Evolutionary conservation across 306 rosid species (phyloP).

Genomic region (Hippophae rhamnoides): DNA sequence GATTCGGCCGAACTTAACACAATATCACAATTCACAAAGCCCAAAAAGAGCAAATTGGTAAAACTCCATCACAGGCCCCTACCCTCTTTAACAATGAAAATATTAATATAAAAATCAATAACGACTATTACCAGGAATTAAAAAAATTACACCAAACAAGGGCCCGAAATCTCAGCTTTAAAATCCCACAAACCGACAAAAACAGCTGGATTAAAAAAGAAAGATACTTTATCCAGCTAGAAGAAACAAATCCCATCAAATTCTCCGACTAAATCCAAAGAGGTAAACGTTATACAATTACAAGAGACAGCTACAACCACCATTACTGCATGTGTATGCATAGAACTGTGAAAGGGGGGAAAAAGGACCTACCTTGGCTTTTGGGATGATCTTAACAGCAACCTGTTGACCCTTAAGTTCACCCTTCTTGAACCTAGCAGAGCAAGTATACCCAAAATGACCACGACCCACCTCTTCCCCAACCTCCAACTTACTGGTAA

Average conservation of each 20-base stretch:
- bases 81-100: background rate
- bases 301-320: background rate
- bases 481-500: conserved; percentile 62
- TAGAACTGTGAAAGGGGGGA: conserved; percentile 1
- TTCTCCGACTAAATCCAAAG: background rate
- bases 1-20: background rate
- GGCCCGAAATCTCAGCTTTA: conserved; percentile 1
- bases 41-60: background rate
- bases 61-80: conserved; percentile 4
- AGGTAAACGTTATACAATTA: too few relatives aligned
- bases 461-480: conserved; percentile 96
- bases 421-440: conserved; percentile 91
- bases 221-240: too few relatives aligned
- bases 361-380: conserved; percentile 60
- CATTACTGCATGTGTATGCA: background rate
- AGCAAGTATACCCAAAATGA: conserved; percentile 99
- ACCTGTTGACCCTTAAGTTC: conserved; percentile 84
- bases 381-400: conserved; percentile 89
- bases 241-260: background rate
- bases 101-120: background rate
- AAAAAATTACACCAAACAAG: background rate
- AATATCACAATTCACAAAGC: background rate
- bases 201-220: too few relatives aligned
- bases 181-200: too few relatives aligned
- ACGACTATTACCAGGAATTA: background rate